phyloP scores from a whole-genome alignment of 75 land plant genomes.

The Selaginella tamariscina region DNA sequence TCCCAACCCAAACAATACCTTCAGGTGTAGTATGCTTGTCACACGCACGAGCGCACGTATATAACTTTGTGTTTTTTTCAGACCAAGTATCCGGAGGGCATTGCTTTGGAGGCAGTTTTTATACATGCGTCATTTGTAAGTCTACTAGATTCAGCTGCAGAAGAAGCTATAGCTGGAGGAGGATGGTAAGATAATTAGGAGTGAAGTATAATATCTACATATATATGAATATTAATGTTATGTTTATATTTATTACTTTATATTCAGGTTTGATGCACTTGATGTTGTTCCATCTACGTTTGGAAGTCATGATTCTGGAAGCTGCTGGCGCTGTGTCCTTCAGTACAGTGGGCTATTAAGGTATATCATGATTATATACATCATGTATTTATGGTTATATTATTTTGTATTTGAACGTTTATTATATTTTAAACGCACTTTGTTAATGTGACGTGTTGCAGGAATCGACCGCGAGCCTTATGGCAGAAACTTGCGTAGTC shows the following conservation, averaged over 20 bases:
- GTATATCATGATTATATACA: constrained; percentile 23
- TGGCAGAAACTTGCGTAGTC: constrained; percentile 70
- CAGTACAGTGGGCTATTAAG: constrained; percentile 62
- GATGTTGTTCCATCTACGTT: constrained; percentile 62
- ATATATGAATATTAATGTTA: no score
- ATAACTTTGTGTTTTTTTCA: no score
- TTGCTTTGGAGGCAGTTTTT: constrained; percentile 59
- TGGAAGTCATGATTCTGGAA: constrained; percentile 49
- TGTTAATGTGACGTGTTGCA: constrained; percentile 22
- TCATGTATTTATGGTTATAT: background rate
- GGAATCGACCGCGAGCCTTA: constrained; percentile 41
- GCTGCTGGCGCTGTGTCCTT: constrained; percentile 65
- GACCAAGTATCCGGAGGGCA: constrained; percentile 90
- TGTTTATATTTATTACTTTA: no score
- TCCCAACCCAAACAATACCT: constrained; percentile 81
- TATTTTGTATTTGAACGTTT: constrained; percentile 1
- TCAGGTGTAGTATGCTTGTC: constrained; percentile 51
- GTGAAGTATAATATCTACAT: background rate
- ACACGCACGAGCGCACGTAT: no score
- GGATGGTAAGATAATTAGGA: constrained; percentile 52
- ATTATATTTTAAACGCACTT: background rate
- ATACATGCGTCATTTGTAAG: constrained; percentile 69
- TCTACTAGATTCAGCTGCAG: constrained; percentile 81
- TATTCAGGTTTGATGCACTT: constrained; percentile 70
- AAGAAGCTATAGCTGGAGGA: constrained; percentile 68